Evolutionary conservation across 2,329 filamentous ascomycete genomes (phyloP).

Genomic region (Scolecobasidium constrictum): DNA sequence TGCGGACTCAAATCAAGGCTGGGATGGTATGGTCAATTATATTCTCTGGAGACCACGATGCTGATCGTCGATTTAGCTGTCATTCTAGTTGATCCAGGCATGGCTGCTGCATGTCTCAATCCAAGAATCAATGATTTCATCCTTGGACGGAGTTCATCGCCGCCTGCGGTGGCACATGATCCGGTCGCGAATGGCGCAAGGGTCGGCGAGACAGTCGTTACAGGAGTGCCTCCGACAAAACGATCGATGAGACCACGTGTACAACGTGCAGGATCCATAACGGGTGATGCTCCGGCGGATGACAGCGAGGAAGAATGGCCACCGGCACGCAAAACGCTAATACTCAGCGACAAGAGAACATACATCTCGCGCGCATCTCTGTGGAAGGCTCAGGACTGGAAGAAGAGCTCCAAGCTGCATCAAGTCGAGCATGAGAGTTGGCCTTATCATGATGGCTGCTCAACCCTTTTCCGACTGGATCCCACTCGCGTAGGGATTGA

Average conservation of each 20-base stretch:
- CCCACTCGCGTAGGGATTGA: background rate
- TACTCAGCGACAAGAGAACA: background rate
- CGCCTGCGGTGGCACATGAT: too few species aligned
- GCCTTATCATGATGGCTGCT: constrained; percentile 1
- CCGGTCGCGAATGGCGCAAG: too few species aligned
- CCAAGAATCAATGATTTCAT: too few species aligned
- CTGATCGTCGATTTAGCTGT: background rate
- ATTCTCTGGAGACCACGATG: too few species aligned
- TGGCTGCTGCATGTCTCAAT: background rate
- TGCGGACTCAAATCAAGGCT: too few species aligned
- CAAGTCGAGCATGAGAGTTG: background rate
- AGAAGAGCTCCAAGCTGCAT: background rate
- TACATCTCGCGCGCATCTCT: background rate
- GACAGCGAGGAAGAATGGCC: background rate
- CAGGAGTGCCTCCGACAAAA: background rate
- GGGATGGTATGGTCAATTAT: background rate
- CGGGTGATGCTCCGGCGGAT: background rate
- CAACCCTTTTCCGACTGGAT: background rate
- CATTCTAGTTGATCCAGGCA: background rate
- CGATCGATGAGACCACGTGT: background rate
- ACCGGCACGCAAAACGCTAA: background rate
- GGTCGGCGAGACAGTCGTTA: too few species aligned
- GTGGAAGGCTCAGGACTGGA: background rate
- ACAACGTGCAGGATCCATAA: too few species aligned
- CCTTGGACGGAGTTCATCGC: too few species aligned